Conservation (phyloP, 495 filamentous ascomycete genomes). For the Daldinia decipiens region DNA sequence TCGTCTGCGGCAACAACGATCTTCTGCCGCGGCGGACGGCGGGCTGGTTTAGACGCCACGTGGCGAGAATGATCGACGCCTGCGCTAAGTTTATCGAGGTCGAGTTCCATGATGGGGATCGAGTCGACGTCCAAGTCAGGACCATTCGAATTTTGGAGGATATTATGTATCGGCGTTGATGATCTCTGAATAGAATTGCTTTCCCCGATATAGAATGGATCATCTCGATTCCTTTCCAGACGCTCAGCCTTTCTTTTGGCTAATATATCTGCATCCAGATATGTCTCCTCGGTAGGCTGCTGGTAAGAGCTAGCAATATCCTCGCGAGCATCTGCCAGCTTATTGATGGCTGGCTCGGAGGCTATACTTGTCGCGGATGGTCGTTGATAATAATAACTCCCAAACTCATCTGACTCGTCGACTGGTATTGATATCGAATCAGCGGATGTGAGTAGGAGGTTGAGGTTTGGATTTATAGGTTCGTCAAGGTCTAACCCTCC, state of each 20-base stretch:
- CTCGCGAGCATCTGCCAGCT: slow-evolving; percentile 55
- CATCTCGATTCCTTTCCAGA: slow-evolving; percentile 82
- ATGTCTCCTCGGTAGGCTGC: slow-evolving; percentile 62
- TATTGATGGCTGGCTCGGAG: slow-evolving; percentile 63
- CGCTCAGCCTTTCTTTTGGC: slow-evolving; percentile 74
- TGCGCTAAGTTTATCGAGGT: slow-evolving; percentile 65
- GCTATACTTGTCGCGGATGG: slow-evolving; percentile 53
- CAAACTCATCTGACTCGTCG: slow-evolving; percentile 70
- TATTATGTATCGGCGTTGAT: slow-evolving; percentile 77
- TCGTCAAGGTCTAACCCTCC: slow-evolving; percentile 76
- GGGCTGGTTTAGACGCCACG: slow-evolving; percentile 34
- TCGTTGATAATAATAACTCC: slow-evolving; percentile 76
- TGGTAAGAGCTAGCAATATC: slow-evolving; percentile 72
- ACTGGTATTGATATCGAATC: slow-evolving; percentile 63
- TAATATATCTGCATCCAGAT: slow-evolving; percentile 70
- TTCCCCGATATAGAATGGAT: slow-evolving; percentile 91
- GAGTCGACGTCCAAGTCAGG: slow-evolving; percentile 87
- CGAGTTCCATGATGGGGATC: slow-evolving; percentile 93
- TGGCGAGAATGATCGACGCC: slow-evolving; percentile 38
- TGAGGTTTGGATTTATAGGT: slow-evolving; percentile 81
- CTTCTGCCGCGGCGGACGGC: slow-evolving; percentile 54
- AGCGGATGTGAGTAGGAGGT: slow-evolving; percentile 67
- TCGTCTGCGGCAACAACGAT: slow-evolving; percentile 73
- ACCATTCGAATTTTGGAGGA: slow-evolving; percentile 72
- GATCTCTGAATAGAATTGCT: slow-evolving; percentile 58